phyloP scores from a whole-genome alignment of 768 basidiomycete genomes.

The Hortiboletus flavorubellus region DNA sequence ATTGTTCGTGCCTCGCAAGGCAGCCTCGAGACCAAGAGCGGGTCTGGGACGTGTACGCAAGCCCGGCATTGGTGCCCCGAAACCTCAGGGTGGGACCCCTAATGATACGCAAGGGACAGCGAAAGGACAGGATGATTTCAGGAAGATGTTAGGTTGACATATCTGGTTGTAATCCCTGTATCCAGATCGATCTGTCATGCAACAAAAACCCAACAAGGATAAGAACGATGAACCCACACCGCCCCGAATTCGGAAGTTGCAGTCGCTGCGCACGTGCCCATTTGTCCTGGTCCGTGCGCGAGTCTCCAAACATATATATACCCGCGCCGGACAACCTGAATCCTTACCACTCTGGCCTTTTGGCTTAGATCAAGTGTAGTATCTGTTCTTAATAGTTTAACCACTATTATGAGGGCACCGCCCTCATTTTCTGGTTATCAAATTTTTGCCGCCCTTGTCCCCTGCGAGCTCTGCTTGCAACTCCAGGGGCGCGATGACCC shows the following conservation, averaged over 20 bases:
- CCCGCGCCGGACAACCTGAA: neutral
- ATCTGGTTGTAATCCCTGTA: neutral
- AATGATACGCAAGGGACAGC: constrained; percentile 5
- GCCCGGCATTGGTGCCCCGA: constrained; percentile 23
- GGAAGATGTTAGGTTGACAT: constrained; percentile 61
- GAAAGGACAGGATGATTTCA: constrained; percentile 73
- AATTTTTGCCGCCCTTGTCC: constrained; percentile 29
- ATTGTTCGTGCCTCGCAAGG: constrained; percentile 66
- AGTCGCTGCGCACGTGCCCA: neutral
- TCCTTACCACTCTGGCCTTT: constrained; percentile 43
- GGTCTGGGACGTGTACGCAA: constrained; percentile 62
- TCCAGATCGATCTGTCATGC: neutral
- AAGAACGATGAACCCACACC: too few species aligned
- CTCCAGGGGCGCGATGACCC: constrained; percentile 39
- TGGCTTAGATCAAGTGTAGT: constrained; percentile 79
- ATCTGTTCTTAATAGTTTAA: constrained; percentile 67
- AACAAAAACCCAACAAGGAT: neutral
- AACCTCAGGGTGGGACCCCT: constrained; percentile 13
- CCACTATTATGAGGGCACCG: constrained; percentile 58
- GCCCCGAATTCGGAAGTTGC: neutral
- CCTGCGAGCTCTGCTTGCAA: constrained; percentile 42
- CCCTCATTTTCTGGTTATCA: constrained; percentile 54
- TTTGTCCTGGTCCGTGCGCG: constrained; percentile 10
- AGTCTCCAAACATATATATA: neutral
- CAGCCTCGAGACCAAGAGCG: constrained; percentile 64